Evolutionary conservation across 108 stramenopile species (phyloP), one percentile per base, ranked within the genome.

Genomic region (Cyclotella atomus): DNA sequence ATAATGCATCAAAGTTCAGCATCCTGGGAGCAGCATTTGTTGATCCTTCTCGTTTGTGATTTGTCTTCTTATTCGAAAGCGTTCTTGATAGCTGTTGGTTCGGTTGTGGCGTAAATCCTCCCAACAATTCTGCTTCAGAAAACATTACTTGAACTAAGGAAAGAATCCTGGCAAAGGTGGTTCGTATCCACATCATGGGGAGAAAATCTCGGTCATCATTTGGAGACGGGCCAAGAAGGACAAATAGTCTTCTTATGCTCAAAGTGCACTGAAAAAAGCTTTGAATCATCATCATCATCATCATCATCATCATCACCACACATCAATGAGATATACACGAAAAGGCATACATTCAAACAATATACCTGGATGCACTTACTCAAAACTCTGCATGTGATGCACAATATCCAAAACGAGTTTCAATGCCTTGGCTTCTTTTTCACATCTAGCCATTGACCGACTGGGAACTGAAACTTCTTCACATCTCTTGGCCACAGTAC

Each of bases 241-340:
- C 71, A 15, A 43, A 64, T 8, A 79, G 71, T 29, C 49, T 79
- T 52, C 78, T 71, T 29, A 52, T 44, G 47, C 21, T 59, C 23
- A 79, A 2, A 2, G 71, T 63, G 47, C 78, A 72, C 0, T 72
- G 32, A 33, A 79, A 79, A 28, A 71, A 66, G 27, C 78, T 79
- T 49, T 0, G 30, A 27, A 53, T 25, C 8, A n/a, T n/a, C n/a
- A n/a, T n/a, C n/a, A n/a, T n/a, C n/a, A n/a, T n/a, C n/a, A n/a
- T n/a, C n/a, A n/a, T n/a, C n/a, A n/a, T n/a, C n/a, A n/a, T n/a
- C n/a, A n/a, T n/a, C n/a, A n/a, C n/a, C n/a, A n/a, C n/a, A n/a
- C n/a, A n/a, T n/a, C n/a, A n/a, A n/a, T n/a, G n/a, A n/a, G n/a
- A n/a, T n/a, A n/a, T n/a, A n/a, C n/a, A n/a, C n/a, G n/a, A n/a